These are phyloP conservation scores for Drechslera avenae DNA, from an alignment of 2,329 filamentous ascomycete genomes.

Conservation along the genomic window DNA sequence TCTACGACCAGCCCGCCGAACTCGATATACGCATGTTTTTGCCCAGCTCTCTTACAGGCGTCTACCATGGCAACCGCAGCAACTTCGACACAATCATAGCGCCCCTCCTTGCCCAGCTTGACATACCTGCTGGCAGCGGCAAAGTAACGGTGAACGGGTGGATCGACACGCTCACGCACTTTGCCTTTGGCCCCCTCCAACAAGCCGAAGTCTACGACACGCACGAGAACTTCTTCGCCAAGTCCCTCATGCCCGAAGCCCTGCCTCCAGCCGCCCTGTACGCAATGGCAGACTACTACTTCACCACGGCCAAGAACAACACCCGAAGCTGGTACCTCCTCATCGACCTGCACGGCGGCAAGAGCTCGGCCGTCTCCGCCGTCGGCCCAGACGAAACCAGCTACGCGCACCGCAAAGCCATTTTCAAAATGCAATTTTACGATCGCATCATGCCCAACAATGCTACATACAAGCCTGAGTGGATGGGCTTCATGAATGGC, in stretches of 20 bases:
- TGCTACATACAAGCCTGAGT: slow-evolving; percentile 40
- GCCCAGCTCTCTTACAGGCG: slow-evolving; percentile 25
- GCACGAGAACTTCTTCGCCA: slow-evolving; percentile 39
- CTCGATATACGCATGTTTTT: slow-evolving; percentile 37
- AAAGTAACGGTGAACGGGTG: slow-evolving; percentile 12
- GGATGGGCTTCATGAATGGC: slow-evolving; percentile 45
- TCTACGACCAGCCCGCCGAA: slow-evolving; percentile 27
- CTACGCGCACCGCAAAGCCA: slow-evolving; percentile 35
- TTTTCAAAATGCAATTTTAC: slow-evolving; percentile 38
- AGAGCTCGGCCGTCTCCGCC: slow-evolving; percentile 15
- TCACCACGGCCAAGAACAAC: slow-evolving; percentile 21
- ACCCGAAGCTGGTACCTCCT: slow-evolving; percentile 32
- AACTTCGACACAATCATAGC: slow-evolving; percentile 32
- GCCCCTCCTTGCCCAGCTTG: slow-evolving; percentile 29
- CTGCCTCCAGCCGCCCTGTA: slow-evolving; percentile 22
- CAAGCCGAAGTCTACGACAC: slow-evolving; percentile 29
- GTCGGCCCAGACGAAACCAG: slow-evolving; percentile 20
- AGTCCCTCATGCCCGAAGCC: slow-evolving; percentile 32
- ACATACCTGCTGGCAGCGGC: slow-evolving; percentile 9
- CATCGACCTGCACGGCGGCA: slow-evolving; percentile 36
- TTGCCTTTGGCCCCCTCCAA: slow-evolving; percentile 25
- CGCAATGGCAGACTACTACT: slow-evolving; percentile 33
- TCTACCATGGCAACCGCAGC: slow-evolving; percentile 33
- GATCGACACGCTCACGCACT: slow-evolving; percentile 30
- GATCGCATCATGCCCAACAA: slow-evolving; percentile 17